Base-by-base conservation (phyloP, 2,329 filamentous ascomycete genomes). In the Penicillium sp. region DNA sequence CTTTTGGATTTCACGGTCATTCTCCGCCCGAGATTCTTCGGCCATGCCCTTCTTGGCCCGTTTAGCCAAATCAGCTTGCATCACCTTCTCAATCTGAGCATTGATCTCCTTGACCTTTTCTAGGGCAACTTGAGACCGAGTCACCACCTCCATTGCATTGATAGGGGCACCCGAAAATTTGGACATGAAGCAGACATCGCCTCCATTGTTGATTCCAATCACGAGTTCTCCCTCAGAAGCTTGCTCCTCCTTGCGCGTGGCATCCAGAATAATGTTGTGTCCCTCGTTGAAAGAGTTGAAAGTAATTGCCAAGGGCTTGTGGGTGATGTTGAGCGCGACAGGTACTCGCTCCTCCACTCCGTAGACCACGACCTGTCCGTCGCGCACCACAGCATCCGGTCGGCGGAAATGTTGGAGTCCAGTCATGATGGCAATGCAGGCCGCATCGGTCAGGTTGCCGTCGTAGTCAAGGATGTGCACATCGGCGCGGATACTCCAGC, bases 401-500 rank as follows among this genome's bases (percentile, higher is more conserved):
- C 93, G 89, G 63, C 91, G 86, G 79, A 96, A 99, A 78, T 98
- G 94, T 63, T 91, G 89, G 65, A 99, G 81, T 2, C 91, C 92
- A 0, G 94, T 90, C 67, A 98, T 88, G 54, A 96, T 88, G 34
- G 91, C 92, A 54, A 97, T 84, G 73, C 93, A 97, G 22, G 90
- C 86, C 2, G 89, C 88, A 76, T 98, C 94, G 38, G 95, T 86
- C 43, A 99, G 82, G 68, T 93, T 94, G 55, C 95, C 95, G 74
- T 98, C 94, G 73, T 93, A 91, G 53, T 92, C 89, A 48, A 98
- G 84, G 49, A 98, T 88, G 77, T 99, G 95, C 22, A 98, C 86
- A 75, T 98, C 94, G 20, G 91, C 93, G 59, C 94, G 88, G 63
- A 99, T 84, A 61, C 90, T 90, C 88, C 95, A 99, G 80, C 91